Evolutionary conservation across 2,329 filamentous ascomycete species (phyloP).

Genomic region (Trichophyton schoenleinii): DNA sequence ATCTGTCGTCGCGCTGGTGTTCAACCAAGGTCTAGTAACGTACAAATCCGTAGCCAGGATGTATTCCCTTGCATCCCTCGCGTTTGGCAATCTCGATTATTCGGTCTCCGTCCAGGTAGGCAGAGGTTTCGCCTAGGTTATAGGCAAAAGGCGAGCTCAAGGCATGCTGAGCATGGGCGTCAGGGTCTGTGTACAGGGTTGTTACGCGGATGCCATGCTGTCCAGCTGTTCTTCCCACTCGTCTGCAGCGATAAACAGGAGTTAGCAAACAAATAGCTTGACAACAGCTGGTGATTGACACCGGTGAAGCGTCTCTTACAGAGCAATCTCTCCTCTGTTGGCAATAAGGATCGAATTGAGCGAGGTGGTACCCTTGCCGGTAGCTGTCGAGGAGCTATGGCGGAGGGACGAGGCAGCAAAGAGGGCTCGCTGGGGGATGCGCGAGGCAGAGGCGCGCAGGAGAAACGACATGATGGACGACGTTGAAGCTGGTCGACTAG

Average conservation of each 20-base stretch:
- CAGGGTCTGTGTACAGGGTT: slow-evolving; percentile 88
- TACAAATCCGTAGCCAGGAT: slow-evolving; percentile 86
- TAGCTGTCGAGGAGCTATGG: slow-evolving; percentile 9
- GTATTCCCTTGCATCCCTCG: slow-evolving; percentile 77
- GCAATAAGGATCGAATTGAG: slow-evolving; percentile 78
- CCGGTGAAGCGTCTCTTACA: slow-evolving; percentile 34
- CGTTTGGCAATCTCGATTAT: slow-evolving; percentile 82
- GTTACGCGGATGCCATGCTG: slow-evolving; percentile 85
- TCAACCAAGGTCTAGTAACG: slow-evolving; percentile 13
- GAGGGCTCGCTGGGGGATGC: slow-evolving; percentile 11
- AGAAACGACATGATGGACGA: slow-evolving; percentile 11
- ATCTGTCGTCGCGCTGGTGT: no score
- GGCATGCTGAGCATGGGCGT: slow-evolving; percentile 77
- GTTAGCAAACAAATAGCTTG: not conserved
- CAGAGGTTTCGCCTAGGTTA: slow-evolving; percentile 63
- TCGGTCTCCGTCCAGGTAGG: slow-evolving; percentile 84
- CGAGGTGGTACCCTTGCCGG: slow-evolving; percentile 22
- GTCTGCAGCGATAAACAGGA: slow-evolving; percentile 28
- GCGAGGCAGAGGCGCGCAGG: slow-evolving; percentile 12
- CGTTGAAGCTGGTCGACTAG: not conserved
- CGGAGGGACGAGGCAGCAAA: slow-evolving; percentile 10
- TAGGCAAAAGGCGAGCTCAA: slow-evolving; percentile 71
- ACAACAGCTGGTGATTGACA: no score
- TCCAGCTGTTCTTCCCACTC: slow-evolving; percentile 77
- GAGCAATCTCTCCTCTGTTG: slow-evolving; percentile 90